Percentiles rank a stretch among this genome's conserved stretches.
These are phyloP conservation scores for Pichia sporocuriosa DNA, from an alignment of 805 yeast species.

Conservation along the genomic window DNA sequence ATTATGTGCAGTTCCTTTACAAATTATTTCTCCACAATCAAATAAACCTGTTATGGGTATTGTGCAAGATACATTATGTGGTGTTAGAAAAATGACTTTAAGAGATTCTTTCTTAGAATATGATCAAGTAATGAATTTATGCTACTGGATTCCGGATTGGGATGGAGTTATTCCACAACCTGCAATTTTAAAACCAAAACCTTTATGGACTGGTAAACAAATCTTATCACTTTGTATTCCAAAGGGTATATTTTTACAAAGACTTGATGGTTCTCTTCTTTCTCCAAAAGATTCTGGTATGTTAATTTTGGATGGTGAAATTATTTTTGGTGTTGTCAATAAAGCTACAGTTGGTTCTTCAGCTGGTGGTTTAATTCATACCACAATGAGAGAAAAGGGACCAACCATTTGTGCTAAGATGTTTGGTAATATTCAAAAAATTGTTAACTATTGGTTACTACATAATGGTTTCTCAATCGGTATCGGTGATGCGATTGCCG, in stretches of 20 bases:
- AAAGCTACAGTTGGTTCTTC: conserved; percentile 98
- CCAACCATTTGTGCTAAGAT: conserved; percentile 82
- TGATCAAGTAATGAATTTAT: conserved; percentile 92
- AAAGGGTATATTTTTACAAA: conserved; percentile 87
- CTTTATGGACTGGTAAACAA: conserved; percentile 97
- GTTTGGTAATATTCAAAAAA: conserved; percentile 89
- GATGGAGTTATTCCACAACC: conserved; percentile 97
- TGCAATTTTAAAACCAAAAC: conserved; percentile 88
- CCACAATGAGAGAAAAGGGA: conserved; percentile 97
- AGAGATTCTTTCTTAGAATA: conserved; percentile 84
- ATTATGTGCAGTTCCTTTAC: conserved; percentile 94
- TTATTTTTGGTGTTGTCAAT: conserved; percentile 96
- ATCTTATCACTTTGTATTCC: conserved; percentile 89
- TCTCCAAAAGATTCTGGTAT: conserved; percentile 94
- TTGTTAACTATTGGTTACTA: conserved; percentile 91
- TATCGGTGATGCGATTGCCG: conserved; percentile 99
- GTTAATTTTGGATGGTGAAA: conserved; percentile 92
- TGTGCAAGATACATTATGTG: conserved; percentile 97
- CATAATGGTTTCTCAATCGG: conserved; percentile 98
- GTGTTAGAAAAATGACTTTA: conserved; percentile 90
- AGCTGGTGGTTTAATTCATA: conserved; percentile 95
- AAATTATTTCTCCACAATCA: conserved; percentile 96
- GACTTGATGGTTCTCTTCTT: conserved; percentile 82
- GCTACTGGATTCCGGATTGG: conserved; percentile 98
- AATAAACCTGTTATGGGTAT: conserved; percentile 99